These are phyloP conservation scores for Ophiorrhiza pumila DNA, from an alignment of 257 asterid species.

Conservation along the genomic window DNA sequence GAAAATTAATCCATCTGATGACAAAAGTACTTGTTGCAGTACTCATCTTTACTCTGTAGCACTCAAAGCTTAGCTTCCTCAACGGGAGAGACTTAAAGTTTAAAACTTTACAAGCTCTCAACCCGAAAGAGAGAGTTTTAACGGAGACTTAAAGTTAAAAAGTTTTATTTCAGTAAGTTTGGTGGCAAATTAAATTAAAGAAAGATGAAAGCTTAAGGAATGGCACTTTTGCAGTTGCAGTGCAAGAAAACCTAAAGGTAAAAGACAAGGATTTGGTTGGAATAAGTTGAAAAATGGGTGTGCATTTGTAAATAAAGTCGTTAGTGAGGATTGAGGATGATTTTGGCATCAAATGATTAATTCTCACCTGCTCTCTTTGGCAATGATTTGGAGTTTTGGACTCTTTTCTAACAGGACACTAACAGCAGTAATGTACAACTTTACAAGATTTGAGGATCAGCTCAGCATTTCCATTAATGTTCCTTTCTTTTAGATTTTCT, in stretches of 20 bases:
- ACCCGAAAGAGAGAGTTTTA: constrained; percentile 14
- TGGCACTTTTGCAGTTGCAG: constrained; percentile 16
- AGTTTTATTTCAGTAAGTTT: not conserved
- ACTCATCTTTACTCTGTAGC: constrained; percentile 36
- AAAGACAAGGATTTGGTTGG: not conserved
- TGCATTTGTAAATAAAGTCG: not conserved
- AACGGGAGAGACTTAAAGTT: no score
- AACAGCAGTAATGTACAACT: not conserved
- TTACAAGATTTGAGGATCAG: not conserved
- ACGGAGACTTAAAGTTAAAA: not conserved
- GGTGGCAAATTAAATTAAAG: not conserved
- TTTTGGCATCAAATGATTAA: not conserved
- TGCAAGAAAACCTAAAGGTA: constrained; percentile 14
- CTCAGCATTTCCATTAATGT: no score
- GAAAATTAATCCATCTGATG: constrained; percentile 82
- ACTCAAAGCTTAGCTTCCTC: constrained; percentile 3
- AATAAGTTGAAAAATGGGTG: not conserved
- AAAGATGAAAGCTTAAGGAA: constrained; percentile 15
- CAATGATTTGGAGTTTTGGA: not conserved
- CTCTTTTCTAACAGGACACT: no score
- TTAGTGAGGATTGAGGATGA: not conserved
- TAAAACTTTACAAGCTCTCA: constrained; percentile 7
- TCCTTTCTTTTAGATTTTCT: not conserved
- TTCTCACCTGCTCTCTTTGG: constrained; percentile 4
- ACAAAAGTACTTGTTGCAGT: constrained; percentile 78